Evolutionary conservation across 2,329 filamentous ascomycete species (phyloP).

Genomic region (Colletotrichum sansevieriae): DNA sequence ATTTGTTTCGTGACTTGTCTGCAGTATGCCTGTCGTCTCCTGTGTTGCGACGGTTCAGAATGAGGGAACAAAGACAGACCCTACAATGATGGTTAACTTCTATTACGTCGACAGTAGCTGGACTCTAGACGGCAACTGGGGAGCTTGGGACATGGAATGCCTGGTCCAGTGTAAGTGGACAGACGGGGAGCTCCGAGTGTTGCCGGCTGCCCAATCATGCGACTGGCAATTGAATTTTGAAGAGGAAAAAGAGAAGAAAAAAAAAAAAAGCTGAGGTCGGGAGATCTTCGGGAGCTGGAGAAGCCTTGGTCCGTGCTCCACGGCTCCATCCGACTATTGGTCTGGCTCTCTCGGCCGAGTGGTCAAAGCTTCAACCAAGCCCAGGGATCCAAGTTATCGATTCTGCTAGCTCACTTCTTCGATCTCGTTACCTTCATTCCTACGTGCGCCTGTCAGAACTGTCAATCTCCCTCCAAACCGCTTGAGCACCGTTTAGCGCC

Average conservation of each 20-base stretch:
- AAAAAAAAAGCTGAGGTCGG: not conserved
- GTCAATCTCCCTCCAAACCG: slow-evolving; percentile 3
- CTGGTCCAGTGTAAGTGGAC: not conserved
- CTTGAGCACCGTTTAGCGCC: slow-evolving; percentile 11
- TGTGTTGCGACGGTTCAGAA: not conserved
- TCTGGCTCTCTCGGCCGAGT: not conserved
- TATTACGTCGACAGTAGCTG: slow-evolving; percentile 22
- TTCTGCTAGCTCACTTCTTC: not conserved
- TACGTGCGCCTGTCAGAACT: slow-evolving; percentile 15
- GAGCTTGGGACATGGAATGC: slow-evolving; percentile 12
- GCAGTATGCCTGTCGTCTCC: not conserved
- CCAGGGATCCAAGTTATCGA: slow-evolving; percentile 18
- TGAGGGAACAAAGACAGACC: not conserved
- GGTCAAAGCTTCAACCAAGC: slow-evolving; percentile 21
- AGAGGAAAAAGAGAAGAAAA: not conserved
- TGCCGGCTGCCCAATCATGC: slow-evolving; percentile 6
- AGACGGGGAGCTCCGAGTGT: slow-evolving; percentile 12
- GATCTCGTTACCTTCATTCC: not conserved
- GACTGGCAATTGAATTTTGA: not conserved
- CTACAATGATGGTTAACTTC: not conserved
- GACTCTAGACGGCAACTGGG: not conserved
- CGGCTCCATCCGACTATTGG: not conserved
- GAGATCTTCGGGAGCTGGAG: slow-evolving; percentile 24
- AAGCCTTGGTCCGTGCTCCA: not conserved
- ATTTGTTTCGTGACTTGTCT: not conserved